Percentiles rank a stretch among this genome's conserved stretches.
Conservation (phyloP, 1,284 basidiomycete species). For the Pisolithus thermaeus region DNA sequence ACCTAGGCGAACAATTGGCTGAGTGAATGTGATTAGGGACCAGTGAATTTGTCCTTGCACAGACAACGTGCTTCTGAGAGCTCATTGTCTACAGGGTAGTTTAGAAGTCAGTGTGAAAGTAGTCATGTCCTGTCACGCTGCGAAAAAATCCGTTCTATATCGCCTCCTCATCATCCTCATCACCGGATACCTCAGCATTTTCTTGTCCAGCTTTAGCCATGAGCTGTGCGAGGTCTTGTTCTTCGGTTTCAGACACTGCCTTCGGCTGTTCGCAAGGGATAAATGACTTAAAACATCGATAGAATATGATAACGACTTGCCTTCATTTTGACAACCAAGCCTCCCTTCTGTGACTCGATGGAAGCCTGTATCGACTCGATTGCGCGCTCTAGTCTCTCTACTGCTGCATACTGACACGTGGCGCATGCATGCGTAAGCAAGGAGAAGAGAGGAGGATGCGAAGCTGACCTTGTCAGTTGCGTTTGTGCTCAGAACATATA, state of each 20-base stretch:
- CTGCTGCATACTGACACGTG: conserved; percentile 65
- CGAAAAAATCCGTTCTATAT: not conserved
- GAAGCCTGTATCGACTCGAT: conserved; percentile 85
- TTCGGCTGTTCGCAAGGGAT: conserved; percentile 61
- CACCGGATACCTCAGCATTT: conserved; percentile 92
- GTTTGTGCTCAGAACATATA: conserved; percentile 95
- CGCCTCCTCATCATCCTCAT: conserved; percentile 79
- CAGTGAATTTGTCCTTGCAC: too few species aligned
- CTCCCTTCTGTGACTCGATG: conserved; percentile 83
- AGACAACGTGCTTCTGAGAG: too few species aligned
- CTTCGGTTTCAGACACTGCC: conserved; percentile 95
- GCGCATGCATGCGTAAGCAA: conserved; percentile 1
- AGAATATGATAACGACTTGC: conserved; percentile 35
- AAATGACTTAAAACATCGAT: not conserved
- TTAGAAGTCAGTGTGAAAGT: too few species aligned
- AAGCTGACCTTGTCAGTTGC: conserved; percentile 85
- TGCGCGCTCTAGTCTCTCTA: conserved; percentile 89
- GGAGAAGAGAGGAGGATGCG: not conserved
- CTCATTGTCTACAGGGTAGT: too few species aligned
- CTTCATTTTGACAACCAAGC: conserved; percentile 95
- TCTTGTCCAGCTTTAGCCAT: conserved; percentile 91
- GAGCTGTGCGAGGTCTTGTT: conserved; percentile 88
- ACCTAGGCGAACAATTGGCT: not conserved
- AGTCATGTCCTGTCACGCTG: not conserved
- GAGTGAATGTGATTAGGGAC: too few species aligned